A percentile compares a stretch with the other conserved stretches of the same genome.
Evolutionary conservation across 179 eudicot species (phyloP).

Genomic region (Beta corolliflora): DNA sequence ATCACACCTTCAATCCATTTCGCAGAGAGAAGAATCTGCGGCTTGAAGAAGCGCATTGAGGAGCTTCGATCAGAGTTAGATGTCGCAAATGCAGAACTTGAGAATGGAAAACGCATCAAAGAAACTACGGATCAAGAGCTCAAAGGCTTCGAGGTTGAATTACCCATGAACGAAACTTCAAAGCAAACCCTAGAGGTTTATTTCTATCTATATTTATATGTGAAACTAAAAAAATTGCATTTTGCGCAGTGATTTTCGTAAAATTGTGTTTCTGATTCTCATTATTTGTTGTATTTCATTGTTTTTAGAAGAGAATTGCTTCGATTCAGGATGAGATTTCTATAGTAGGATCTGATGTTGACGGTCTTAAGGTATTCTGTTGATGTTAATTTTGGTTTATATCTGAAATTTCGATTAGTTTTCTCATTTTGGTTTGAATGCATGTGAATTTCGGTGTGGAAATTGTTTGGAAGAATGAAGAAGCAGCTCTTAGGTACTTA

Average conservation of each 20-base stretch:
- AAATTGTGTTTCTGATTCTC: background rate
- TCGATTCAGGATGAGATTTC: conserved; percentile 60
- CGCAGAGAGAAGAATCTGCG: conserved; percentile 61
- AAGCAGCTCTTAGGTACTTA: conserved; percentile 42
- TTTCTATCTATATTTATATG: conserved; percentile 7
- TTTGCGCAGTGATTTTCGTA: background rate
- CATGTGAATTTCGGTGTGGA: conserved; percentile 20
- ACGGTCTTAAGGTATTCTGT: conserved; percentile 52
- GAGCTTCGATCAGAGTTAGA: conserved; percentile 57
- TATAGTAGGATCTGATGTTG: conserved; percentile 49
- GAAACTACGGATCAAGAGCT: conserved; percentile 64
- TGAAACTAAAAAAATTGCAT: background rate
- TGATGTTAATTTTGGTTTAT: background rate
- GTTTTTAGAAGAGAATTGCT: conserved; percentile 53
- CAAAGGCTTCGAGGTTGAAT: conserved; percentile 67
- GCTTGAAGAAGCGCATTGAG: conserved; percentile 55
- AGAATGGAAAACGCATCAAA: conserved; percentile 50
- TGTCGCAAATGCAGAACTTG: conserved; percentile 45
- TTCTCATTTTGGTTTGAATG: conserved; percentile 22
- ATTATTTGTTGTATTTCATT: background rate
- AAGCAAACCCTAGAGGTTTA: conserved; percentile 63
- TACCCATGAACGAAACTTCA: conserved; percentile 57
- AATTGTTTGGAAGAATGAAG: conserved; percentile 42
- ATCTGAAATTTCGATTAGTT: background rate
- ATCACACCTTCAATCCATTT: conserved; percentile 3